Percentiles rank a stretch among this genome's conserved stretches.
phyloP scores from a whole-genome alignment of 1,284 basidiomycete species.

The Apiotrichum gamsii region DNA sequence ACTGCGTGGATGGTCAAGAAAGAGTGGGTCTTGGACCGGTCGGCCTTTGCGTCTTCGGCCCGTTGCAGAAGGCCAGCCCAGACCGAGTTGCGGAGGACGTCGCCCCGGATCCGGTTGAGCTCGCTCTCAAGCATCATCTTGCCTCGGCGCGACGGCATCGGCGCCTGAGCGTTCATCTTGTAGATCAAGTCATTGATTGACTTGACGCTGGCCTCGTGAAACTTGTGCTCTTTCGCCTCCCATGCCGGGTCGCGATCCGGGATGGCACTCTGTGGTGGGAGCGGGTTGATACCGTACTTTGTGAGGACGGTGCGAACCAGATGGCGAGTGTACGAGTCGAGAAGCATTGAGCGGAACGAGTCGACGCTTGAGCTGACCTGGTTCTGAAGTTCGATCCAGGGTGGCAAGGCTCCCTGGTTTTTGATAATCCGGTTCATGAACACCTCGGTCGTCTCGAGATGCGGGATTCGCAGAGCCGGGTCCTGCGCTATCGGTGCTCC shows the following conservation, averaged over 20 bases:
- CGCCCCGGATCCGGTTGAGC: conserved; percentile 55
- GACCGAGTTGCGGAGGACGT: conserved; percentile 41
- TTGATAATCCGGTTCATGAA: conserved; percentile 85
- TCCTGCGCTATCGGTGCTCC: conserved; percentile 63
- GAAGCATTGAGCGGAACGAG: conserved; percentile 60
- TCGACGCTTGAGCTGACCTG: conserved; percentile 56
- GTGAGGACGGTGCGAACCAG: conserved; percentile 55
- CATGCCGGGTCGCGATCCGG: conserved; percentile 64
- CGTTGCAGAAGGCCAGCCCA: conserved; percentile 36
- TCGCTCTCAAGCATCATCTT: conserved; percentile 58
- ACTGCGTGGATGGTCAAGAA: not conserved
- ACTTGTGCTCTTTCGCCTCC: conserved; percentile 62
- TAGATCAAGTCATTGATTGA: conserved; percentile 68
- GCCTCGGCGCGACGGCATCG: conserved; percentile 62
- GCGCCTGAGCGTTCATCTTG: conserved; percentile 72
- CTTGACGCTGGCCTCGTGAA: conserved; percentile 63
- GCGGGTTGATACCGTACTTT: conserved; percentile 46
- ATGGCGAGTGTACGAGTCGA: conserved; percentile 51
- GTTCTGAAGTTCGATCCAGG: conserved; percentile 80
- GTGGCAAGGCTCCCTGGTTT: conserved; percentile 75
- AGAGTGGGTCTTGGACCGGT: not conserved
- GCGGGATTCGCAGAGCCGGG: conserved; percentile 70
- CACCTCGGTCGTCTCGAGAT: conserved; percentile 58
- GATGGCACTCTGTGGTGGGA: conserved; percentile 49
- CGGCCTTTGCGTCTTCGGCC: conserved; percentile 1